Evolutionary conservation across 148 eudicot species (phyloP), one percentile per base, ranked within the genome.

Genomic region (Chenopodium formosanum): DNA sequence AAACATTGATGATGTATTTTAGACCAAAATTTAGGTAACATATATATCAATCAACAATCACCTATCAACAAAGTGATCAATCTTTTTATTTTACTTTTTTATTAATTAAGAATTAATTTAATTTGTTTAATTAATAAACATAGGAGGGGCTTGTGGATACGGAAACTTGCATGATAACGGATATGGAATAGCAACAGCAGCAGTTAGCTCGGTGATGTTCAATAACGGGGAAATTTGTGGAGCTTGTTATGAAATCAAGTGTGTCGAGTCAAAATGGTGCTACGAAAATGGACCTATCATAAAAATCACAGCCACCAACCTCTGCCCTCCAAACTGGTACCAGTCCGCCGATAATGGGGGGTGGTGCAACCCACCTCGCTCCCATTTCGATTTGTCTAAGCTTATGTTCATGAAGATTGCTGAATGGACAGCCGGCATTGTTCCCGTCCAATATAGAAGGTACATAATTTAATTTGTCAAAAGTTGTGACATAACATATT

Each of bases 131-230:
- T 40, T 40, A 5, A 2, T 17, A 12, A 17, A 40, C 75, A 76
- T 47, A 76, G 88, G 89, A 79, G 91, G 91, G 14, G 91, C 91
- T 1, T 88, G 91, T 32, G 91, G 91, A 6, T 89, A 89, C 70
- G 88, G 81, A 4, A 83, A 86, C 85, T 82, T 84, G 72, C 67
- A 22, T 52, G 12, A 52, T 9, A 83, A 70, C 13, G 88, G 89
- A 25, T 88, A 84, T 25, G 91, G 90, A 22, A 20, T 70, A 0
- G 78, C 34, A 34, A 89, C 90, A 10, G 86, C 89, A 14, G 91
- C 91, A 0, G 17, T 89, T 70, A 89, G 90, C 82, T 37, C 88
- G 1, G 84, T 82, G 31, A 62, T 88, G 68, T 89, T 82, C 79
- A 86, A 80, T 73, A 86, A 88, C 50, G 90, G 91, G 9, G 66